Evolutionary conservation across 495 filamentous ascomycete genomes (phyloP), one percentile per base, ranked within the genome.

Genomic region (Daldinia childiae): DNA sequence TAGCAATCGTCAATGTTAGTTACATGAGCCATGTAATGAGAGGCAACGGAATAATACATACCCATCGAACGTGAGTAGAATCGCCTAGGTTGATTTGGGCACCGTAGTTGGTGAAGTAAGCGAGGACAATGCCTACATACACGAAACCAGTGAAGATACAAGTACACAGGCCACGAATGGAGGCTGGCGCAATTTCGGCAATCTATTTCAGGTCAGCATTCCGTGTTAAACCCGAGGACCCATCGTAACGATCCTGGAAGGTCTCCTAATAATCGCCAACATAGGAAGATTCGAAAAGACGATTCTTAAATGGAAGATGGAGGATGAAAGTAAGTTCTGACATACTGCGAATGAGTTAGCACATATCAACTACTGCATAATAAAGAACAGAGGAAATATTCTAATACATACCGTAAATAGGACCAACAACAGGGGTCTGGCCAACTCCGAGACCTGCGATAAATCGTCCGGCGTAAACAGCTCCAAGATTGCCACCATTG

Each of bases 371-470:
- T 15, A 17, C 4, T 24, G 26, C 14, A 19, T 51, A 34, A 11
- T 34, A 34, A 1, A 1, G 29, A 8, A 30, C 3, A 6, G 0
- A 5, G 27, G 3, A 29, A 4, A 29, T 50, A 12, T 50, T 8
- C 17, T 3, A 52, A 52, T 14, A 68, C 70, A 36, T 72, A 73
- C 70, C 70, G 51, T 91, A 91, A 3, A 83, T 68, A 36, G 83
- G 83, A 64, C 82, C 90, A 3, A 91, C 89, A 12, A 91, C 90
- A 12, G 89, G 87, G 0, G 89, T 91, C 76, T 90, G 87, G 19
- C 82, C 90, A 8, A 92, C 87, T 0, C 90, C 90, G 4, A 92
- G 81, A 3, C 90, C 90, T 7, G 88, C 88, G 41, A 92, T 83
- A 64, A 92, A 91, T 1, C 90, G 77, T 17, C 90, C 90, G 0